Evolutionary conservation across 352 stramenopile genomes (phyloP).

Genomic region (Hyaloperonospora brassicae): DNA sequence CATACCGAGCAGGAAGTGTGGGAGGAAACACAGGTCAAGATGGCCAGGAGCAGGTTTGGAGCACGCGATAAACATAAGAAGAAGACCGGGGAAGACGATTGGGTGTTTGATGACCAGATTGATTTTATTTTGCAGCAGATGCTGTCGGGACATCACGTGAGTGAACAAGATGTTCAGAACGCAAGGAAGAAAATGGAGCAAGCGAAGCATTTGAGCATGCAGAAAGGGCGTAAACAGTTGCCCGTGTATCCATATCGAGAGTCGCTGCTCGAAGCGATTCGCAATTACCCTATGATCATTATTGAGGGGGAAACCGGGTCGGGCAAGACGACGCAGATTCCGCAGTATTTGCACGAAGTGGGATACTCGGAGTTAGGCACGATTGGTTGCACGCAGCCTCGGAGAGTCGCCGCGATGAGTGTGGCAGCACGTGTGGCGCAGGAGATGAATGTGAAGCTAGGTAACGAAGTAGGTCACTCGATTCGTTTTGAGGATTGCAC

Average conservation of each 20-base stretch:
- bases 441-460: constrained; percentile 97
- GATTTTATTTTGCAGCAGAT: constrained; percentile 96
- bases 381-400: constrained; percentile 92
- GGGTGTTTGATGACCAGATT: constrained; percentile 98
- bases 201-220: constrained; percentile 90
- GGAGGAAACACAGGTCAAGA: constrained; percentile 95
- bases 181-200: constrained; percentile 64
- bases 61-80: constrained; percentile 61
- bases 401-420: constrained; percentile 98
- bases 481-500: constrained; percentile 99
- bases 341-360: constrained; percentile 96
- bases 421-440: constrained; percentile 97
- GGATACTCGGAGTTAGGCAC: constrained; percentile 95
- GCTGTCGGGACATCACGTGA: constrained; percentile 78
- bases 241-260: constrained; percentile 98
- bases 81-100: constrained; percentile 79
- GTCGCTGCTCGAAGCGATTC: constrained; percentile 95
- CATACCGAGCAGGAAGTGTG: constrained; percentile 98
- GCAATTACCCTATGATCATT: constrained; percentile 88
- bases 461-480: constrained; percentile 96
- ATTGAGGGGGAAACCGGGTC: constrained; percentile 90
- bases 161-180: constrained; percentile 66
- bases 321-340: constrained; percentile 99
- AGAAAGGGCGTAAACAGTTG: constrained; percentile 91
- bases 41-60: constrained; percentile 57